Percentiles rank a stretch among this genome's conserved stretches.
These are phyloP conservation scores for Fusarium incarnatum DNA, from an alignment of 2,329 filamentous ascomycete species.

Conservation along the genomic window DNA sequence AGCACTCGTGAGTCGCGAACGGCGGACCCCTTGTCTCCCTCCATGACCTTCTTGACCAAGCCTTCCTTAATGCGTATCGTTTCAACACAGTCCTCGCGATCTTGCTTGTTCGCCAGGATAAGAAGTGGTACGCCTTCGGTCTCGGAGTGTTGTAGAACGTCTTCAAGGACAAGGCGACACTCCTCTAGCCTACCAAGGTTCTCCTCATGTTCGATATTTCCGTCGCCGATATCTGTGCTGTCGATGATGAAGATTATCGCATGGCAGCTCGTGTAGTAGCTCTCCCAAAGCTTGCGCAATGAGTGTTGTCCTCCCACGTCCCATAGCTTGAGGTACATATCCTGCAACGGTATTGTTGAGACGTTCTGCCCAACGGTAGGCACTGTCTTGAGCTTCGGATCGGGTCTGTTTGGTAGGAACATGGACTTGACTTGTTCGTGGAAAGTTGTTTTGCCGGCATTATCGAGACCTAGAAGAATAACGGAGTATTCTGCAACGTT, in stretches of 20 bases:
- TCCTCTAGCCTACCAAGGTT: constrained; percentile 80
- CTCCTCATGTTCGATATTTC: constrained; percentile 67
- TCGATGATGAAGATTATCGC: constrained; percentile 99
- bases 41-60: constrained; percentile 92
- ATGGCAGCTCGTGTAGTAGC: constrained; percentile 93
- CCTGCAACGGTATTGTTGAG: constrained; percentile 86
- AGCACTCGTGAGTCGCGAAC: constrained; percentile 92
- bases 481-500: constrained; percentile 85
- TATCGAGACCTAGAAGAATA: constrained; percentile 95
- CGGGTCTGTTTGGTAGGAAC: constrained; percentile 73
- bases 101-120: constrained; percentile 97
- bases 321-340: constrained; percentile 99
- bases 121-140: constrained; percentile 92
- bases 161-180: constrained; percentile 89
- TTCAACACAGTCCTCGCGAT: constrained; percentile 96
- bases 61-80: constrained; percentile 98
- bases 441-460: constrained; percentile 97
- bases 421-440: constrained; percentile 95
- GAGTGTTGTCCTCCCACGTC: constrained; percentile 95
- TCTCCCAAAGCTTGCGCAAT: constrained; percentile 92
- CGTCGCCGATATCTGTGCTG: constrained; percentile 91
- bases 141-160: constrained; percentile 87
- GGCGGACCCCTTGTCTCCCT: constrained; percentile 87
- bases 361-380: constrained; percentile 98
- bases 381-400: constrained; percentile 83